Conservation (phyloP, 441 rosid genomes). For the Corymbia citriodora region DNA sequence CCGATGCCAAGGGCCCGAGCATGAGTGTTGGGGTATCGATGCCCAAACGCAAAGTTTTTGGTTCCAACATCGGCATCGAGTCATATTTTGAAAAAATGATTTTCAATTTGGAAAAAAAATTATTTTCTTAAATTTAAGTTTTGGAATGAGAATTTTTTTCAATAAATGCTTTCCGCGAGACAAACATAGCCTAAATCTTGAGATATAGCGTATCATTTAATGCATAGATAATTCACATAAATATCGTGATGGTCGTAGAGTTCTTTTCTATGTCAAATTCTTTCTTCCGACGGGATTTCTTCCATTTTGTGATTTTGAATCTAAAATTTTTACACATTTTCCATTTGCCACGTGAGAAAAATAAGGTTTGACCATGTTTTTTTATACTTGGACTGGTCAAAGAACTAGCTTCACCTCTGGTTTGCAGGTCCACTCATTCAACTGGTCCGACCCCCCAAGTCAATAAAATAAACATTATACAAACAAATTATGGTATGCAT, state of each 20-base stretch:
- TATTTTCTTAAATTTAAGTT: no score
- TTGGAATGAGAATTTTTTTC: background rate
- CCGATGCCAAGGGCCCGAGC: fast-evolving
- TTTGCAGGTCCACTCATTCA: background rate
- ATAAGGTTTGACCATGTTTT: background rate
- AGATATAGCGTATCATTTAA: background rate
- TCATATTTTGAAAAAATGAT: no score
- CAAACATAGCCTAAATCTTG: background rate
- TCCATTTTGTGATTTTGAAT: background rate
- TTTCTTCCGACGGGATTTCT: background rate
- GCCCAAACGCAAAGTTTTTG: background rate
- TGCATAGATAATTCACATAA: background rate
- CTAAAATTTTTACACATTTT: no score
- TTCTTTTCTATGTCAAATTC: background rate
- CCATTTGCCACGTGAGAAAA: background rate
- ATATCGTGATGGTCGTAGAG: background rate
- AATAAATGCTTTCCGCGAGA: fast-evolving
- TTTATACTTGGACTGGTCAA: background rate
- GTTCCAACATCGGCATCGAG: fast-evolving
- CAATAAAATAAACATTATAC: background rate
- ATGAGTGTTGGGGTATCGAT: no score
- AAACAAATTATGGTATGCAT: background rate
- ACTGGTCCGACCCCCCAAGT: background rate
- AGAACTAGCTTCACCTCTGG: background rate
- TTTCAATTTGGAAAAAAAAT: no score